phyloP scores from a whole-genome alignment of 345 rosid species.

The Pistacia vera region DNA sequence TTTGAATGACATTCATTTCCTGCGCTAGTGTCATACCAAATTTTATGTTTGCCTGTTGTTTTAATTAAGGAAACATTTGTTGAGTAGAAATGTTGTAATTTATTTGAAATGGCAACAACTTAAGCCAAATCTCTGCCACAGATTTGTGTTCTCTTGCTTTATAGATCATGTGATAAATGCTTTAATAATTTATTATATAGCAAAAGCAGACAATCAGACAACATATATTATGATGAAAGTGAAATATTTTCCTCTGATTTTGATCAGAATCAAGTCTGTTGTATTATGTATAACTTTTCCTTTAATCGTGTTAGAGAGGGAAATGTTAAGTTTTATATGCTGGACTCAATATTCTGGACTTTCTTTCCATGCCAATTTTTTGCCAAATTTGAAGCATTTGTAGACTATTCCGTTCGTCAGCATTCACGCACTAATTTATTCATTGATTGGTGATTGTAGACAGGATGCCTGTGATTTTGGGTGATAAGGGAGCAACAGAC shows the following conservation, averaged over 20 bases:
- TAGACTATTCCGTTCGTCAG: background rate
- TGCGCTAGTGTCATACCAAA: background rate
- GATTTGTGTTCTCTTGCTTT: background rate
- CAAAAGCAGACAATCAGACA: background rate
- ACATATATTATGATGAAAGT: too few species aligned
- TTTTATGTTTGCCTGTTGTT: too few species aligned
- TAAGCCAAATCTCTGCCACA: background rate
- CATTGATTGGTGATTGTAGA: conserved; percentile 37
- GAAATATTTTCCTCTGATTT: background rate
- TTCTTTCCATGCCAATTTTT: background rate
- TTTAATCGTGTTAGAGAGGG: background rate
- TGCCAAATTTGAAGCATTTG: background rate
- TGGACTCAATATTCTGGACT: background rate
- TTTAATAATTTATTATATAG: background rate
- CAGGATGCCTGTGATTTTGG: conserved; percentile 91
- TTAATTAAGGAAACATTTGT: background rate
- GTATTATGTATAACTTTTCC: background rate
- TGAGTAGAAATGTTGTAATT: too few species aligned
- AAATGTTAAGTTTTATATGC: background rate
- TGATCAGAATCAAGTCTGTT: background rate
- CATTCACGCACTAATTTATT: background rate
- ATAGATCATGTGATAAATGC: background rate
- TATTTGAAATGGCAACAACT: background rate
- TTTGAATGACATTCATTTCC: conserved; percentile 15
- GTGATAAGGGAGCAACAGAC: conserved; percentile 65